Conservation (phyloP, 179 eudicot species). For the Pouteria campechiana region DNA sequence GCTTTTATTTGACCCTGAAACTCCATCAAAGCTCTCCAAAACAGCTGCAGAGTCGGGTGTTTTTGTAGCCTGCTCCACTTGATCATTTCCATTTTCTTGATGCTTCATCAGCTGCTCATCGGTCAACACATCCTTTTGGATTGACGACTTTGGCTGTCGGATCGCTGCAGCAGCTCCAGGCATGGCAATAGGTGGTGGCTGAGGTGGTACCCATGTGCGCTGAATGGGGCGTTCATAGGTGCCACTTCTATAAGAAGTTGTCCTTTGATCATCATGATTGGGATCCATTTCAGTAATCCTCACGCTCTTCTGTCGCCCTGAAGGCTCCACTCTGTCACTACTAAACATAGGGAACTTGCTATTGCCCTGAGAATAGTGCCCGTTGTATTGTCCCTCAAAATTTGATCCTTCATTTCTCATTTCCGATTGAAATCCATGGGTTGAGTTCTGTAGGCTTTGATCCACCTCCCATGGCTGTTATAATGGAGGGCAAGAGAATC, state of each 20-base stretch:
- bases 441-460: constrained; percentile 26
- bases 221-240: constrained; percentile 34
- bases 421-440: constrained; percentile 26
- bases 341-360: too few species aligned
- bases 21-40: constrained; percentile 11
- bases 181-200: constrained; percentile 78
- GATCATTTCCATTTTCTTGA: constrained; percentile 42
- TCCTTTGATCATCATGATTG: constrained; percentile 18
- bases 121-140: constrained; percentile 27
- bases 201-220: constrained; percentile 89
- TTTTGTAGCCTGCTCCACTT: constrained; percentile 56
- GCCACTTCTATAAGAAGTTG: constrained; percentile 15
- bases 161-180: constrained; percentile 92
- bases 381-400: constrained; percentile 29
- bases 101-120: constrained; percentile 33
- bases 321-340: constrained; percentile 37
- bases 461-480: constrained; percentile 74
- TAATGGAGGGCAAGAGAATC: constrained; percentile 4
- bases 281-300: constrained; percentile 46
- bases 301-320: constrained; percentile 57
- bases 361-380: constrained; percentile 22
- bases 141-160: constrained; percentile 52
- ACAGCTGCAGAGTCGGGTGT: constrained; percentile 41
- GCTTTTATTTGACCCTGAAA: constrained; percentile 12
- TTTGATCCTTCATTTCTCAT: constrained; percentile 15